These are phyloP conservation scores for Whalleya microplaca DNA, from an alignment of 2,329 filamentous ascomycete genomes.

Conservation along the genomic window DNA sequence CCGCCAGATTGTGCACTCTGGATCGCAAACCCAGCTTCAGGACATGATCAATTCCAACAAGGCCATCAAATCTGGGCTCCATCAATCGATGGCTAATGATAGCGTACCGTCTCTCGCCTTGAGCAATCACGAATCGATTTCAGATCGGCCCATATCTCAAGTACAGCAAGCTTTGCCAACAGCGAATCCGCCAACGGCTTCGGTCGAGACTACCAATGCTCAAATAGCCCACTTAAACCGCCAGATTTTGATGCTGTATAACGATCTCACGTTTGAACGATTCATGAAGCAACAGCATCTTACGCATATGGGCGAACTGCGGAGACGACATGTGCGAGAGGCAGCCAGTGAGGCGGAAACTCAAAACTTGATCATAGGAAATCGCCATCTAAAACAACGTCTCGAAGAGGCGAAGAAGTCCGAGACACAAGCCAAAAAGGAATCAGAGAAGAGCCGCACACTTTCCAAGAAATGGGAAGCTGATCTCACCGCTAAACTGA, in stretches of 20 bases:
- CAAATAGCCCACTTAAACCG: constrained; percentile 63
- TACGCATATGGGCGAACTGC: constrained; percentile 77
- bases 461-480: constrained; percentile 79
- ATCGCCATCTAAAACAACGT: constrained; percentile 72
- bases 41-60: constrained; percentile 65
- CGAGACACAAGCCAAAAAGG: constrained; percentile 71
- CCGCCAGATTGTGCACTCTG: constrained; percentile 50
- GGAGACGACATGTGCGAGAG: constrained; percentile 74
- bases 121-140: constrained; percentile 52
- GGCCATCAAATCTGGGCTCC: constrained; percentile 57
- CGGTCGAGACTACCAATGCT: constrained; percentile 22
- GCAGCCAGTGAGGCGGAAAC: constrained; percentile 81
- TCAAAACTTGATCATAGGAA: constrained; percentile 77
- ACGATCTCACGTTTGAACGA: constrained; percentile 81
- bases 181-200: constrained; percentile 34
- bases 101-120: constrained; percentile 59
- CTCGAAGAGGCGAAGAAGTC: constrained; percentile 73
- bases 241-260: constrained; percentile 75
- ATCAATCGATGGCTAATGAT: constrained; percentile 60
- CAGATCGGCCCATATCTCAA: constrained; percentile 43
- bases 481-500: constrained; percentile 69
- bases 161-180: constrained; percentile 34
- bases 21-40: constrained; percentile 60
- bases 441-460: constrained; percentile 71
- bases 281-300: constrained; percentile 85